Percentiles rank a stretch among this genome's conserved stretches.
Conservation (phyloP, 257 asterid genomes). For the Voacanga thouarsii region DNA sequence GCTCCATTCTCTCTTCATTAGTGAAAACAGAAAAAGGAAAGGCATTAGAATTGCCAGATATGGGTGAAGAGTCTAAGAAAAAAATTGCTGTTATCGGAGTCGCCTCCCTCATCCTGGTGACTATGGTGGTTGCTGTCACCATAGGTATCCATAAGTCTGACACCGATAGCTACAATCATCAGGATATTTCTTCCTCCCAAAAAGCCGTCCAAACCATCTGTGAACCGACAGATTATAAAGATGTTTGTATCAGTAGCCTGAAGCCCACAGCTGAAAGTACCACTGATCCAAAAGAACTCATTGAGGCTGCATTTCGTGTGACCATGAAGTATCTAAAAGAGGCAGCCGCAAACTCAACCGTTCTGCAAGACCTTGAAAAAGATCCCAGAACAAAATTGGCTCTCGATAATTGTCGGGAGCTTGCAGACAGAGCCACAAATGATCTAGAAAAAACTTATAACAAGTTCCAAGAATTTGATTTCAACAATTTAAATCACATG, state of each 20-base stretch:
- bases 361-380: constrained; percentile 27
- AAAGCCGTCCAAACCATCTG: constrained; percentile 66
- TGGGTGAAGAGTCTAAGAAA: constrained; percentile 45
- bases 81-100: constrained; percentile 35
- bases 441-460: constrained; percentile 52
- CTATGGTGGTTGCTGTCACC: constrained; percentile 53
- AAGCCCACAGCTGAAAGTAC: constrained; percentile 32
- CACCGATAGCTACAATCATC: neutral
- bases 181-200: constrained; percentile 30
- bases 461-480: constrained; percentile 47
- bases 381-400: constrained; percentile 54
- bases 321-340: constrained; percentile 33
- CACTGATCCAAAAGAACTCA: constrained; percentile 65
- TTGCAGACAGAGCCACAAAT: constrained; percentile 39
- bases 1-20: neutral
- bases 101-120: constrained; percentile 45
- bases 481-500: constrained; percentile 37
- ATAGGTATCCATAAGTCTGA: constrained; percentile 15
- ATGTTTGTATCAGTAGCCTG: constrained; percentile 50
- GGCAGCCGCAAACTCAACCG: constrained; percentile 43
- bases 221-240: constrained; percentile 58
- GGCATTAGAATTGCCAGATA: constrained; percentile 19
- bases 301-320: constrained; percentile 44
- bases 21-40: neutral
- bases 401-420: constrained; percentile 50